Base-by-base conservation (phyloP, 768 basidiomycete species). In the Kwoniella sp. region DNA sequence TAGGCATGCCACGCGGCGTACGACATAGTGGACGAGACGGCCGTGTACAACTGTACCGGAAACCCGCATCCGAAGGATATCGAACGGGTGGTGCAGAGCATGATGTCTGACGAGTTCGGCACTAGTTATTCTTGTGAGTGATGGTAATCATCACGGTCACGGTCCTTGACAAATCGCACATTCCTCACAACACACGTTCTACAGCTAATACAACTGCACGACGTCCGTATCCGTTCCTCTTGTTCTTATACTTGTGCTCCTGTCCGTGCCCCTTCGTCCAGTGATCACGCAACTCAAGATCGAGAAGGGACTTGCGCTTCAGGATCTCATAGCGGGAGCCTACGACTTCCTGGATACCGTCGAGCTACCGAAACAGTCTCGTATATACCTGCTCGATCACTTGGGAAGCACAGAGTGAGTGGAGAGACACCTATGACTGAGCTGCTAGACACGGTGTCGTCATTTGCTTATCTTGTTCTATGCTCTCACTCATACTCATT, bases 1-100 rank as follows among this genome's bases (percentile, higher is more conserved):
- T 60, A 83, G 83, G 96, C 96, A 0, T 99, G 96, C 75, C 93
- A 98, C 79, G 94, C 96, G 17, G 96, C 95, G 2, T 99, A 97
- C 78, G 92, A 94, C 48, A 79, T 86, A 11, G 87, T 88, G 31
- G 90, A 91, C 61, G 94, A 97, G 82, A 87, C 87, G 0, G 93
- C 96, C 68, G 87, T 99, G 25, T 99, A 98, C 81, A 92, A 90
- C 70, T 98, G 95, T 79, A 98, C 96, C 0, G 96, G 96, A 45
- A 94, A 88, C 71, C 96, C 96, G 22, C 93, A 97, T 78, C 96
- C 96, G 0, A 85, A 87, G 28, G 96, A 99, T 81, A 92, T 99
- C 52, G 92, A 94, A 76, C 86, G 87, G 12, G 90, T 99, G 45
- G 91, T 98, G 31, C 89, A 91, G 68, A 91, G 90, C 9, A 98